phyloP scores from a whole-genome alignment of 805 yeast genomes.

The Citeromyces matritensis region DNA sequence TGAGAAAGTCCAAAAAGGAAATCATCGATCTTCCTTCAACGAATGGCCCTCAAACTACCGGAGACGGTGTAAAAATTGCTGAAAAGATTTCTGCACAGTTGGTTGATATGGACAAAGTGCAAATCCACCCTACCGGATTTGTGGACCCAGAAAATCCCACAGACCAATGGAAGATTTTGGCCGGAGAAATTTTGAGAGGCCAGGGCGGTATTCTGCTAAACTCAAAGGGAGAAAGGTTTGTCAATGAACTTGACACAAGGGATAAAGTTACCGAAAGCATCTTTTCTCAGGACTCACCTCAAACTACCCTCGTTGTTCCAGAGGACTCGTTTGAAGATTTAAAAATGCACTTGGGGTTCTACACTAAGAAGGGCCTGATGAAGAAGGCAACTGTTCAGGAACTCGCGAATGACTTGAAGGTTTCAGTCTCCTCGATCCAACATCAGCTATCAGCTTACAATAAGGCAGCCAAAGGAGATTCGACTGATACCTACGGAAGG shows the following conservation, averaged over 20 bases:
- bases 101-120: slow-evolving; percentile 51
- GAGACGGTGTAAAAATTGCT: slow-evolving; percentile 46
- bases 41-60: slow-evolving; percentile 46
- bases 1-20: slow-evolving; percentile 44
- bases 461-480: slow-evolving; percentile 1
- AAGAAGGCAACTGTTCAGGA: slow-evolving; percentile 25
- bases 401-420: slow-evolving; percentile 23
- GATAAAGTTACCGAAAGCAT: slow-evolving; percentile 47
- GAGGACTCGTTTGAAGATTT: slow-evolving; percentile 26
- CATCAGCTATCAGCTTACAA: slow-evolving; percentile 24
- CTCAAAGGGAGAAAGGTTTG: slow-evolving; percentile 10
- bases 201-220: slow-evolving; percentile 49
- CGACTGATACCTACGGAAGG: slow-evolving; percentile 4
- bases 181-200: slow-evolving; percentile 54
- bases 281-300: slow-evolving; percentile 17
- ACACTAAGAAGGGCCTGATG: slow-evolving; percentile 41
- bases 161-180: slow-evolving; percentile 25
- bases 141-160: slow-evolving; percentile 29
- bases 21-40: slow-evolving; percentile 40
- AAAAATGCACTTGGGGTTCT: slow-evolving; percentile 38
- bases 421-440: slow-evolving; percentile 13
- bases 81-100: slow-evolving; percentile 34
- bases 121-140: slow-evolving; percentile 56
- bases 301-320: slow-evolving; percentile 24
- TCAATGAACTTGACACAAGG: slow-evolving; percentile 17